Evolutionary conservation across 2,329 filamentous ascomycete species (phyloP).

Genomic region (Xylariaceae sp.): DNA sequence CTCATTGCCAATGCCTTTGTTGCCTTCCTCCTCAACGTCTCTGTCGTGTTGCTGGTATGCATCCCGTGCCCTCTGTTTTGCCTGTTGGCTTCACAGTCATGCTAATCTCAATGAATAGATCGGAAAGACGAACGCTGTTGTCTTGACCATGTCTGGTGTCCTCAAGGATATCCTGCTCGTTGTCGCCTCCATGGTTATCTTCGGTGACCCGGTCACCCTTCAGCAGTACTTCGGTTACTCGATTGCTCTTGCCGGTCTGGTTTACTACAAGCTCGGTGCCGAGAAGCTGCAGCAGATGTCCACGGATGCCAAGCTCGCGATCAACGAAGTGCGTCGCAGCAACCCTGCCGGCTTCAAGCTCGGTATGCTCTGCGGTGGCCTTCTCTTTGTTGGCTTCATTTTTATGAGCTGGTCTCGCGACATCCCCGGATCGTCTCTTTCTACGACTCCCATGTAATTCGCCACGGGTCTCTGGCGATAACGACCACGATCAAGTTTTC

Average conservation of each 20-base stretch:
- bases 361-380: slow-evolving; percentile 18
- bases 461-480: background rate
- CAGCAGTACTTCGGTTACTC: slow-evolving; percentile 67
- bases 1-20: slow-evolving; percentile 68
- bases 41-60: slow-evolving; percentile 77
- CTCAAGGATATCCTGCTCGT: slow-evolving; percentile 70
- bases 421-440: slow-evolving; percentile 13
- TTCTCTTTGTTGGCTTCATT: slow-evolving; percentile 18
- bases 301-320: slow-evolving; percentile 20
- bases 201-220: slow-evolving; percentile 57
- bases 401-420: slow-evolving; percentile 22
- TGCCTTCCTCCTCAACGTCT: slow-evolving; percentile 76
- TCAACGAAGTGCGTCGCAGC: slow-evolving; percentile 22
- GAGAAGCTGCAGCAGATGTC: slow-evolving; percentile 27
- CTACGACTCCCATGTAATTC: slow-evolving; percentile 15
- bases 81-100: background rate
- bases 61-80: background rate
- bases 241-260: slow-evolving; percentile 44
- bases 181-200: slow-evolving; percentile 60
- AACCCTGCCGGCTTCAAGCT: slow-evolving; percentile 24
- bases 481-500: background rate
- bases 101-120: slow-evolving; percentile 37
- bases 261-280: slow-evolving; percentile 30
- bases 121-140: slow-evolving; percentile 68
- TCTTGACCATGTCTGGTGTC: slow-evolving; percentile 66